Base-by-base conservation (phyloP, 768 basidiomycete genomes). In the Mycena filopes region DNA sequence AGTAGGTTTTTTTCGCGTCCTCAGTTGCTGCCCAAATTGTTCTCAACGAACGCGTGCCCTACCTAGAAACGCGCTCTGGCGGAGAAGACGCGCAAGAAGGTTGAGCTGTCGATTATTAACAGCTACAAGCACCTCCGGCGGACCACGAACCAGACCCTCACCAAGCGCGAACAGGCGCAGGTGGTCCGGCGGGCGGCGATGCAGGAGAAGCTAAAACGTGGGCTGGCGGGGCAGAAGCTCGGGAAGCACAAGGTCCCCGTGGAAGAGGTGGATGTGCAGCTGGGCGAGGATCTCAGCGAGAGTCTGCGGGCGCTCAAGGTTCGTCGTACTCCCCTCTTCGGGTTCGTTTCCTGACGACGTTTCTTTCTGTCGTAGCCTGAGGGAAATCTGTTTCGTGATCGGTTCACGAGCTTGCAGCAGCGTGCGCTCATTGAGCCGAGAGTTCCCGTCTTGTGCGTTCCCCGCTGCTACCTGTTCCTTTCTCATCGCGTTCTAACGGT, bases 301-400 rank as follows among this genome's bases (percentile, higher is more conserved):
- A 95, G 83, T 71, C 78, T 97, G 71, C 82, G 96, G 60, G 89
- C 82, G 42, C 78, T 98, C 72, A 95, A 95, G 89, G 95, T 93
- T 55, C 45, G 85, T 78, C 21, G 46, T 45, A 21, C 23, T 5
- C 28, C 21, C 4, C 43, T 36, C 23, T 33, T 61, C 42, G 12
- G 12, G 23, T 9, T n/a, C 36, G 38, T 29, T 51, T 54, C 55
- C 25, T 63, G 41, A 41, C 51, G 20, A n/a, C n/a, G n/a, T n/a
- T n/a, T n/a, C n/a, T 57, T 59, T 40, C 25, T 28, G 57, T 23
- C 54, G 33, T 65, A 97, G 95, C 93, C 94, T 20, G 95, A 98
- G 81, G 96, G 96, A 26, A 98, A 97, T 74, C 79, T 96, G 36
- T 97, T 97, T 85, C 86, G 89, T 25, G 96, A 98, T 75, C 87